Evolutionary conservation across 2,329 filamentous ascomycete species (phyloP), one percentile per base, ranked within the genome.

Genomic region (Trichoderma sp.): DNA sequence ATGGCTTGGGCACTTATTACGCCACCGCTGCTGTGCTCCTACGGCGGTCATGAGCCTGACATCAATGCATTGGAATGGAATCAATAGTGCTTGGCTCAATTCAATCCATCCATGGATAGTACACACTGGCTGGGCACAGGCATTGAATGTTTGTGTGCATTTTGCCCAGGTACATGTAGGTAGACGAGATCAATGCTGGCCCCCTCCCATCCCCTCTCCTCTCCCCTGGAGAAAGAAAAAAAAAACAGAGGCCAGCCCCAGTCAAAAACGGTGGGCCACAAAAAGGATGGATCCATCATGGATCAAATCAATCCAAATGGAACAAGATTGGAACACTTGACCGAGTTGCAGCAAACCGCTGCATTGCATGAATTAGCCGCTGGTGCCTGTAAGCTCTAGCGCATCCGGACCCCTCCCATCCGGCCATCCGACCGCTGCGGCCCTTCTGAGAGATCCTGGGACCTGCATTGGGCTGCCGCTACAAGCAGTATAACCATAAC

Each of bases 341-440:
- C n/a, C 24, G 32, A 43, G 21, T 43, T 26, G 21, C 64, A n/a
- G 18, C 24, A 15, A 39, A 28, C 51, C 63, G 63, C 63, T 36
- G 63, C 47, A n/a, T 56, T 69, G 66, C 66, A 69, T 69, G 39
- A 61, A 69, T 58, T 58, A 61, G 66, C 66, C 66, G 66, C 56
- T 61, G 56, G 56, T 58, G 56, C 66, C 58, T 58, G 66, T 69
- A 69, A 61, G 66, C 66, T 61, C 66, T 69, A 69, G 66, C 66
- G 66, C 66, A 21, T 30, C 66, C 66, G 56, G 57, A 34, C 66
- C 66, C 66, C 66, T 69, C 56, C 66, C 26, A 60, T 47, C 65
- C 66, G 66, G 66, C 56, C 66, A 61, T 69, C 66, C 66, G 65
- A 69, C 65, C 63, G 56, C 65, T 32, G 65, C 65, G 57, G 36